Conservation (phyloP, 495 filamentous ascomycete species). For the Penicillium robsamsonii region DNA sequence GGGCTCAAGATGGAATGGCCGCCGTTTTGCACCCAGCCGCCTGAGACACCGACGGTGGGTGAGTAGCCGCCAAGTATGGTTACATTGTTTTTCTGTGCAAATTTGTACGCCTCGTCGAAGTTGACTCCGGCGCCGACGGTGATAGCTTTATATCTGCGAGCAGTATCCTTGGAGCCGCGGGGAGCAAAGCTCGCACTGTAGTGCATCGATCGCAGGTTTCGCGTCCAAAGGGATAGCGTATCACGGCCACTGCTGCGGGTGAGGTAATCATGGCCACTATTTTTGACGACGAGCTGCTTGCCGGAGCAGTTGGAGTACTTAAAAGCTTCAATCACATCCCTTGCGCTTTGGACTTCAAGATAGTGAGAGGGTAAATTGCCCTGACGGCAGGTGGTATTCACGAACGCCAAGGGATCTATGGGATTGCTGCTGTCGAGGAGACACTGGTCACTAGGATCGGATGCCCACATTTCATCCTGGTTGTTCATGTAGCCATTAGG, state of each 20-base stretch:
- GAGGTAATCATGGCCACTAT: constrained; percentile 55
- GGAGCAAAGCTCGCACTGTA: constrained; percentile 17
- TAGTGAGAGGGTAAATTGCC: not conserved
- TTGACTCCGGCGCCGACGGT: constrained; percentile 53
- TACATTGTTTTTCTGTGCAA: constrained; percentile 28
- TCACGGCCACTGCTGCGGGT: constrained; percentile 53
- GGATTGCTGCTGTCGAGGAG: constrained; percentile 32
- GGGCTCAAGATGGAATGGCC: constrained; percentile 42
- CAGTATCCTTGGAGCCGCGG: not conserved
- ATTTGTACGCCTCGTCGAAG: constrained; percentile 44
- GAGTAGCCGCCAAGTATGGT: constrained; percentile 1
- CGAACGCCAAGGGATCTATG: not conserved
- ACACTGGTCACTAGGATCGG: constrained; percentile 37
- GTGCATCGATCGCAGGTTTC: constrained; percentile 42
- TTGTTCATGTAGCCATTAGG: constrained; percentile 38
- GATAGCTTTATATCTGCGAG: constrained; percentile 25
- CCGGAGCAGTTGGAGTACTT: constrained; percentile 19
- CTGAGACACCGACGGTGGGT: constrained; percentile 18
- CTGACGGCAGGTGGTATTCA: not conserved
- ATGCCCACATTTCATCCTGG: constrained; percentile 39
- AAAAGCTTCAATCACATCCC: not conserved
- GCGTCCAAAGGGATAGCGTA: constrained; percentile 53
- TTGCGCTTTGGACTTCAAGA: not conserved
- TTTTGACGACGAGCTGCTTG: constrained; percentile 44
- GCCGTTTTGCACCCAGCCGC: constrained; percentile 43